Conservation (phyloP, 306 rosid genomes). For the Trifolium repens region DNA sequence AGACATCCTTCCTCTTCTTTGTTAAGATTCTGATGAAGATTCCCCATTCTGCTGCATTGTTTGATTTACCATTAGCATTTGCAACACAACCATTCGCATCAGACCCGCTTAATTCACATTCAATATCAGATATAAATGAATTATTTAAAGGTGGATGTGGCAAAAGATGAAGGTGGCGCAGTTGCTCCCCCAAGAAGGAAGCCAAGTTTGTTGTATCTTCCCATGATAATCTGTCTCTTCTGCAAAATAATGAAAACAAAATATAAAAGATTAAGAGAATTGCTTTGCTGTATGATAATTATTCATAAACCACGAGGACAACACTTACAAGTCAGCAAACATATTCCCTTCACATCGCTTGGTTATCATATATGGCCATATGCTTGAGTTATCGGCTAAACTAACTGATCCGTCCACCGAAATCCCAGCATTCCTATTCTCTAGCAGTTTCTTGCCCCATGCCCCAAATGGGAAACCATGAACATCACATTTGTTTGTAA, state of each 20-base stretch:
- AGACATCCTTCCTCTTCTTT: slow-evolving; percentile 69
- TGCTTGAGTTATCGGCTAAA: slow-evolving; percentile 49
- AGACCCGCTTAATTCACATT: slow-evolving; percentile 41
- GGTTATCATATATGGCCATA: slow-evolving; percentile 88
- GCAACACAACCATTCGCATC: slow-evolving; percentile 43
- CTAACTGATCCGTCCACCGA: slow-evolving; percentile 36
- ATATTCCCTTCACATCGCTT: slow-evolving; percentile 82
- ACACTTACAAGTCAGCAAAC: slow-evolving; percentile 83
- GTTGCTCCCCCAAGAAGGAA: slow-evolving; percentile 86
- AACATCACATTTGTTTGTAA: slow-evolving; percentile 44
- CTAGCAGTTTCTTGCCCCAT: slow-evolving; percentile 76
- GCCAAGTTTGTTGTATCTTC: slow-evolving; percentile 75
- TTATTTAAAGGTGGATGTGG: slow-evolving; percentile 63
- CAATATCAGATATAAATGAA: slow-evolving; percentile 50
- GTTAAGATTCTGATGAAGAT: slow-evolving; percentile 62
- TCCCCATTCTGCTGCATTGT: slow-evolving; percentile 68
- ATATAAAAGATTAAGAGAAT: slow-evolving; percentile 34
- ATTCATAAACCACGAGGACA: slow-evolving; percentile 23
- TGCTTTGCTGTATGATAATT: slow-evolving; percentile 18
- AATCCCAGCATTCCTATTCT: slow-evolving; percentile 68
- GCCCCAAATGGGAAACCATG: slow-evolving; percentile 71
- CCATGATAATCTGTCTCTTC: slow-evolving; percentile 70
- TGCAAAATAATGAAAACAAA: slow-evolving; percentile 50
- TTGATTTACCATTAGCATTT: slow-evolving; percentile 54
- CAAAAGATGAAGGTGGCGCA: slow-evolving; percentile 82